Base-by-base conservation (phyloP, 2,329 filamentous ascomycete genomes). In the Esteya vermicola region DNA sequence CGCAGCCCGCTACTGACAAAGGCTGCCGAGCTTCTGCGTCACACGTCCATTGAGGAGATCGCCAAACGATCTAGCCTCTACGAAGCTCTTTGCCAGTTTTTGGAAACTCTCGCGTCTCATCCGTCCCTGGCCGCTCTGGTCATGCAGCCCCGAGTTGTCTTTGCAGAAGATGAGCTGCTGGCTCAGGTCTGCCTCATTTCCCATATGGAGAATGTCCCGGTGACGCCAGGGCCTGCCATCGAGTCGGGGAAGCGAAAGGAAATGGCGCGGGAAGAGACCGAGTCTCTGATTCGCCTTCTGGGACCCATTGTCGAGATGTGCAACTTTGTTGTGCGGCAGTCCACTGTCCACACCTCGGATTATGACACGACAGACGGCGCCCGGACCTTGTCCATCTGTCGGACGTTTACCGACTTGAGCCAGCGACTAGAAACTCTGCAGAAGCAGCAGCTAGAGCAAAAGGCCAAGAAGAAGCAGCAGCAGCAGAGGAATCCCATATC, bases 71-170 rank as follows among this genome's bases (percentile, higher is more conserved):
- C 36, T 8, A 22, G 43, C 1, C 44, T 68, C 1, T 66, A 68
- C 44, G 46, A 50, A 7, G 52, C 51, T 3, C 46, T 65, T 4
- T 45, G 69, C 8, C 49, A 52, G 19, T 62, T 71, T 41, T 39
- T 70, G 3, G 41, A 51, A 3, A 45, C 49, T 1, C 41, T 70
- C 10, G 50, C 50, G 3, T 45, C 35, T 6, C 57, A 64, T n/a
- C 32, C 34, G 6, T n/a, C 27, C 14, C 14, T 36, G 26, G 21
- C 27, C 5, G 25, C 10, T 13, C 27, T 41, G 9, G 20, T 34
- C 9, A 19, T 20, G 13, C 19, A 34, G 19, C 32, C 32, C 7
- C 19, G 32, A 4, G 9, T 6, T 8, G 9, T 34, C 4, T 34
- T 22, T 13, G 6, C 32, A 3, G 20, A 34, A 18, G 19, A 34